These are phyloP conservation scores for Trichoderma sp. DNA, from an alignment of 2,329 filamentous ascomycete genomes.

Conservation along the genomic window DNA sequence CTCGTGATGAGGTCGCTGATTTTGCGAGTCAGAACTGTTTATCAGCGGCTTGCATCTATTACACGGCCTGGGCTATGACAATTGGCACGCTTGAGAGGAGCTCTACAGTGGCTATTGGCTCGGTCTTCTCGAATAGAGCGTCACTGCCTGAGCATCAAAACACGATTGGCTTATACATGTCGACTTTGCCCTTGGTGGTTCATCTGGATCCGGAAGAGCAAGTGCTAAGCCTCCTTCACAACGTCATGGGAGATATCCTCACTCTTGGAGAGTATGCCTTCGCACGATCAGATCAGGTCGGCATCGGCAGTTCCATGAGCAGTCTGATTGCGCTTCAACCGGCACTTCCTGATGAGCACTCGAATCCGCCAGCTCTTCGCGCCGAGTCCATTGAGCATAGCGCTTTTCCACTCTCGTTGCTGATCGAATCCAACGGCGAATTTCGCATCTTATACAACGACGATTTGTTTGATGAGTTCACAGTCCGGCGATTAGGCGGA, in stretches of 20 bases:
- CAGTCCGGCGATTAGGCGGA: conserved; percentile 3
- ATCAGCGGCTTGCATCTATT: conserved; percentile 21
- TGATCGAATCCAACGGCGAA: neutral
- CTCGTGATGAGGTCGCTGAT: neutral
- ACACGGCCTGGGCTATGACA: conserved; percentile 27
- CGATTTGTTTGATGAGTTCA: neutral
- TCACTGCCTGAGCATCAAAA: conserved; percentile 10
- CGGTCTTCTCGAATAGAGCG: conserved; percentile 24
- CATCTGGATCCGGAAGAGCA: neutral
- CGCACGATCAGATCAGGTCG: conserved; percentile 24
- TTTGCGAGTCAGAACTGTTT: conserved; percentile 4
- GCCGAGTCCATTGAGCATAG: neutral
- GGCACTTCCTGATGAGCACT: conserved; percentile 4
- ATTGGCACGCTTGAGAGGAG: conserved; percentile 9
- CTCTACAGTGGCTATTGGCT: neutral
- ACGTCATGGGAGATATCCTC: conserved; percentile 12
- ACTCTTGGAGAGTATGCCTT: conserved; percentile 19
- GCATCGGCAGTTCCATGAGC: neutral
- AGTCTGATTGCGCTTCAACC: conserved; percentile 18
- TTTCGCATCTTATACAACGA: conserved; percentile 4
- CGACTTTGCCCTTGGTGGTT: conserved; percentile 21
- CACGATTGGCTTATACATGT: conserved; percentile 19
- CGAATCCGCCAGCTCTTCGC: neutral
- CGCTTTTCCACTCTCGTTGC: neutral
- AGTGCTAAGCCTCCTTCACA: neutral